Conservation (phyloP, 768 basidiomycete genomes). For the Leucosporidium yakuticum region DNA sequence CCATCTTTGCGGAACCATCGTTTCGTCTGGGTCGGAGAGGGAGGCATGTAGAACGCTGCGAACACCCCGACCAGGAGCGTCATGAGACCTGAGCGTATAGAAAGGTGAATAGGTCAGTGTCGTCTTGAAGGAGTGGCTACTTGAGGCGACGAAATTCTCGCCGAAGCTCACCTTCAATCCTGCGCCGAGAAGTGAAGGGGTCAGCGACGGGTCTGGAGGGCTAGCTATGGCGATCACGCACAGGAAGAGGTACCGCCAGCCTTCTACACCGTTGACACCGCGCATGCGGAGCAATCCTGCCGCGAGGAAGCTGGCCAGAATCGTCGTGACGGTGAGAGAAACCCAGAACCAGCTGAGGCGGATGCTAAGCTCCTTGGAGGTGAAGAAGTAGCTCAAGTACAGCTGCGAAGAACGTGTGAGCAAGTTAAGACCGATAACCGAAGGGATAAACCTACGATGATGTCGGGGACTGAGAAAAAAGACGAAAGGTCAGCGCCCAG, state of each 20-base stretch:
- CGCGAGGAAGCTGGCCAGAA: slow-evolving; percentile 37
- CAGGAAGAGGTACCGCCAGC: too few species aligned
- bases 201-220: too few species aligned
- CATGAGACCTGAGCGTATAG: not conserved
- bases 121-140: not conserved
- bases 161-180: too few species aligned
- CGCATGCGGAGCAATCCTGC: slow-evolving; percentile 44
- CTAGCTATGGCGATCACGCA: slow-evolving; percentile 39
- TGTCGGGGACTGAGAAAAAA: too few species aligned
- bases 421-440: too few species aligned
- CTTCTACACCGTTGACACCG: slow-evolving; percentile 40
- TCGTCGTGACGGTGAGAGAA: slow-evolving; percentile 28
- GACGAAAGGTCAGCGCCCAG: too few species aligned
- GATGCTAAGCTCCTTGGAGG: slow-evolving; percentile 32
- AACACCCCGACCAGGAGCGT: slow-evolving; percentile 39
- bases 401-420: too few species aligned
- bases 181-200: too few species aligned
- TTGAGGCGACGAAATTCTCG: not conserved
- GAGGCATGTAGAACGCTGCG: slow-evolving; percentile 40
- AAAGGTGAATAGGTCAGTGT: not conserved
- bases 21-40: slow-evolving; percentile 39
- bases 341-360: slow-evolving; percentile 41
- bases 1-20: slow-evolving; percentile 40
- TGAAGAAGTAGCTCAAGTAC: too few species aligned
- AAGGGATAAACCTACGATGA: too few species aligned